phyloP scores from a whole-genome alignment of 208 protist species.

The Crithidia mellificae region DNA sequence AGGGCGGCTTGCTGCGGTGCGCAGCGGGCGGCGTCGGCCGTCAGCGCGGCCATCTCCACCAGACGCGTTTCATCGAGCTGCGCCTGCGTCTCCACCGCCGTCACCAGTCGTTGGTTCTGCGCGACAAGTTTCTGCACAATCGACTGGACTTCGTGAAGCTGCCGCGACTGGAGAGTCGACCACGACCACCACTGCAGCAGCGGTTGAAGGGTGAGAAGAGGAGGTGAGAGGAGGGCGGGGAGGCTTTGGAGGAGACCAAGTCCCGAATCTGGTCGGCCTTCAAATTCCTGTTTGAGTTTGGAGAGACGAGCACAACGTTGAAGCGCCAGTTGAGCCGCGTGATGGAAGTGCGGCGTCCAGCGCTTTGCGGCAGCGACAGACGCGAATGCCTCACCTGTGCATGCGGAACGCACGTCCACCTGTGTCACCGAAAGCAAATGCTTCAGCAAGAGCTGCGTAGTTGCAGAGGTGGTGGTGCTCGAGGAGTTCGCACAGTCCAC shows the following conservation, averaged over 20 bases:
- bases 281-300: no score
- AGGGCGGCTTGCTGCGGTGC: neutral
- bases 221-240: neutral
- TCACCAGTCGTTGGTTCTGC: slow-evolving; percentile 18
- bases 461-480: neutral
- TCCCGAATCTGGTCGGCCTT: no score
- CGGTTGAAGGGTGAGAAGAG: neutral
- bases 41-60: slow-evolving; percentile 13
- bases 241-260: neutral
- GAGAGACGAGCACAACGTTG: neutral
- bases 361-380: neutral
- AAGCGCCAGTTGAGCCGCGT: neutral
- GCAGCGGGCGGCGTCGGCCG: slow-evolving; percentile 9
- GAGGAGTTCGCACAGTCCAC: no score
- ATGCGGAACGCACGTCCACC: slow-evolving; percentile 13
- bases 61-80: slow-evolving; percentile 4
- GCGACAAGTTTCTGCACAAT: slow-evolving; percentile 16
- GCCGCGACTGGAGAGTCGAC: neutral
- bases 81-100: slow-evolving; percentile 17
- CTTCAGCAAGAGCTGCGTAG: neutral
- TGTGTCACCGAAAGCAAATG: slow-evolving; percentile 6
- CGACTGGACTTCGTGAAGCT: slow-evolving; percentile 3
- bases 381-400: neutral
- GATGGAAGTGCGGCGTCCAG: neutral
- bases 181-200: slow-evolving; percentile 2